A percentile compares a stretch with the other conserved stretches of the same genome.
These are phyloP conservation scores for Aegilops speltoides DNA, from an alignment of 176 grass and related monocot genomes.

Conservation along the genomic window DNA sequence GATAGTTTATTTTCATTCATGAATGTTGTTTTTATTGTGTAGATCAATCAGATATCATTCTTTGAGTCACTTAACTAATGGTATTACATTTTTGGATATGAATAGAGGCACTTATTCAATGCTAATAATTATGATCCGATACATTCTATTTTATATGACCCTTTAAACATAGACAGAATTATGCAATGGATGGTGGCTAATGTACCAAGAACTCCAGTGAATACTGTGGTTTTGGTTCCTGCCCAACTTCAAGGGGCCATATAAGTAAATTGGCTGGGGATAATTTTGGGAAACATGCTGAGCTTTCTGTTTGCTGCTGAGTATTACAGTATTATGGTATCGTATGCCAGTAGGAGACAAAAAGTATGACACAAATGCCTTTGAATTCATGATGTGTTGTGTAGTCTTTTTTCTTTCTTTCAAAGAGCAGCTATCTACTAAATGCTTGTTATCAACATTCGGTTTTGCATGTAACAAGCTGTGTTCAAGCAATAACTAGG, in stretches of 20 bases:
- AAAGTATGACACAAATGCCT: not conserved
- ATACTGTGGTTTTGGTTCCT: not conserved
- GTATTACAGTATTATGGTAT: not conserved
- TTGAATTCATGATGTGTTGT: not conserved
- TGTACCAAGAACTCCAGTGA: not conserved
- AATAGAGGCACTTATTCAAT: not conserved
- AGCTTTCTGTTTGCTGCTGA: not conserved
- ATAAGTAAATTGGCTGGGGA: not conserved
- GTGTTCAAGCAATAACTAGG: not conserved
- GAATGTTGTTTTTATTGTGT: not conserved
- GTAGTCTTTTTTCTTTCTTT: not conserved
- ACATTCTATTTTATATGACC: not conserved
- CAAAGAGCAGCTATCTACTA: not conserved
- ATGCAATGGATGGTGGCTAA: not conserved
- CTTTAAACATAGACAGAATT: constrained; percentile 3
- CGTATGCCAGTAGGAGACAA: not conserved
- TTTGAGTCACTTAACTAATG: not conserved
- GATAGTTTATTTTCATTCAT: constrained; percentile 15
- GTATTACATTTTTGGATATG: not conserved
- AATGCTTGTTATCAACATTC: not conserved
- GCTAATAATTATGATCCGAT: not conserved
- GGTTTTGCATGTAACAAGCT: not conserved
- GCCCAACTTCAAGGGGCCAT: not conserved
- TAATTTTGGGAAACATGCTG: not conserved
- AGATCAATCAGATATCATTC: not conserved